Evolutionary conservation across 208 protist genomes (phyloP).

Genomic region (Hexamita inflata): DNA sequence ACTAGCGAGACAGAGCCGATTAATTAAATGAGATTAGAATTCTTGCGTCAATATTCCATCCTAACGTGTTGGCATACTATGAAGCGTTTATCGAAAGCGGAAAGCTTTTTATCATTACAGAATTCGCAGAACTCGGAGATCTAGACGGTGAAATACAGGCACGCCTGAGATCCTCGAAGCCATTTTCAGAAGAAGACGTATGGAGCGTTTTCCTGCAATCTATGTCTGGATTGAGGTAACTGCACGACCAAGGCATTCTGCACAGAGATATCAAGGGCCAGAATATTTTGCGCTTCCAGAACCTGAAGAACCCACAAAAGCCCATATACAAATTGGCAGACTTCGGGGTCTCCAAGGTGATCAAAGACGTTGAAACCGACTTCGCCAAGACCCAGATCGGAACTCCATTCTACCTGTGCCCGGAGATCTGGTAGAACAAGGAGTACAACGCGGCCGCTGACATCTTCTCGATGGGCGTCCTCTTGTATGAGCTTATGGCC

Average conservation of each 20-base stretch:
- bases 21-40: neutral
- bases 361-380: neutral
- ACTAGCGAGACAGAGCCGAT: neutral
- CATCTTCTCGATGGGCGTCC: conserved; percentile 43
- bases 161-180: neutral
- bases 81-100: neutral
- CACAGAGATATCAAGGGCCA: conserved; percentile 11
- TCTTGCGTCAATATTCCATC: neutral
- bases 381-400: conserved; percentile 29
- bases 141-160: too few species aligned
- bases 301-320: neutral
- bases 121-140: neutral
- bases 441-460: conserved; percentile 41
- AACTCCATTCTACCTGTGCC: conserved; percentile 44
- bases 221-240: neutral
- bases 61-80: neutral
- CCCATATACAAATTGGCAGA: conserved; percentile 2
- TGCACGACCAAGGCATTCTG: neutral
- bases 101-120: neutral
- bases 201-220: neutral
- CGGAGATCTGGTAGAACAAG: conserved; percentile 33
- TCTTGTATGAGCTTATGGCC: conserved; percentile 41
- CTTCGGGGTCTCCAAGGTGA: neutral
- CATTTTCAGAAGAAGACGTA: neutral
- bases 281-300: neutral